Percentiles rank a stretch among this genome's conserved stretches.
Conservation (phyloP, 345 rosid species). For the Eucalyptus brandiana region DNA sequence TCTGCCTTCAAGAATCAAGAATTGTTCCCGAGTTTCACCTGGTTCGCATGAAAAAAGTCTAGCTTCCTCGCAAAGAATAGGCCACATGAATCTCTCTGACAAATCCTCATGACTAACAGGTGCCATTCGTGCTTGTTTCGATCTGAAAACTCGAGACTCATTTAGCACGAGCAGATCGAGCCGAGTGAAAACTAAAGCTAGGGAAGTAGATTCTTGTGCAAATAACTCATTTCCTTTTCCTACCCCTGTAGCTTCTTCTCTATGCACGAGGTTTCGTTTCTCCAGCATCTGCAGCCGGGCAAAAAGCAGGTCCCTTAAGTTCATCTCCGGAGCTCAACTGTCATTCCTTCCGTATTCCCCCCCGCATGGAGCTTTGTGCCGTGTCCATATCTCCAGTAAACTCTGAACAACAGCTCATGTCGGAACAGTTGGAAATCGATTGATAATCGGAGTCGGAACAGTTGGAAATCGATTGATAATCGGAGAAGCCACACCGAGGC, state of each 20-base stretch:
- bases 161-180: background rate
- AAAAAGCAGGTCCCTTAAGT: background rate
- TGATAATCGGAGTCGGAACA: background rate
- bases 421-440: background rate
- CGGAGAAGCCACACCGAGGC: background rate
- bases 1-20: background rate
- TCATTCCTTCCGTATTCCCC: background rate
- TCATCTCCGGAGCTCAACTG: background rate
- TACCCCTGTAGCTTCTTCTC: background rate
- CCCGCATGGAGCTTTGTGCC: background rate
- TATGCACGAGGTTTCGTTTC: background rate
- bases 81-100: background rate
- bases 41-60: background rate
- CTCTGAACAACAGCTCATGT: background rate
- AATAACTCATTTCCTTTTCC: background rate
- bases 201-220: background rate
- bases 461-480: background rate
- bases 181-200: background rate
- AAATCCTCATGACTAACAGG: background rate
- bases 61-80: background rate
- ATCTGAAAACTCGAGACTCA: background rate
- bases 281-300: background rate
- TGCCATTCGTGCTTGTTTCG: background rate
- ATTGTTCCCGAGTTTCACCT: background rate
- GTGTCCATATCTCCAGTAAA: background rate